Percentiles rank a stretch among this genome's conserved stretches.
Conservation (phyloP, 169 alveolate species). For the Neospora caninum region DNA sequence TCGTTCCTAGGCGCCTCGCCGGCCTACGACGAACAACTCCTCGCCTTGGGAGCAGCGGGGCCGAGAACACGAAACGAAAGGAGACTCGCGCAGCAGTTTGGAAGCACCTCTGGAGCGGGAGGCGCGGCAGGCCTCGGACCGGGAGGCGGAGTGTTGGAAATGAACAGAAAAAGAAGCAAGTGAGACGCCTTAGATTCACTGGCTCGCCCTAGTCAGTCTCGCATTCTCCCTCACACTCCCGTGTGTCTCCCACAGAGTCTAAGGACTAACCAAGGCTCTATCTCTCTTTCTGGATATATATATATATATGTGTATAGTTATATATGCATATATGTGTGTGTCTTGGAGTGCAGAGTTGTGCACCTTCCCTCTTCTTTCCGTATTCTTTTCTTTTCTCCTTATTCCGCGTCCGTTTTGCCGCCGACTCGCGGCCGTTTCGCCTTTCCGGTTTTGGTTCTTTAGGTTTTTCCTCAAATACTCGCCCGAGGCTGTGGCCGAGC, state of each 20-base stretch:
- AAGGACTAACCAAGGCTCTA: no score
- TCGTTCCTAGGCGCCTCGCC: neutral
- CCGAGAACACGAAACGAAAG: slow-evolving; percentile 9
- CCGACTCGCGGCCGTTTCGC: neutral
- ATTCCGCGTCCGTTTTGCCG: neutral
- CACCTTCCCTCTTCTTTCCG: neutral
- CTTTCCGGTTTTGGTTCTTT: neutral
- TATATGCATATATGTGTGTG: neutral
- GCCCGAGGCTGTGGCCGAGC: slow-evolving; percentile 13
- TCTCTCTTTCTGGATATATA: no score
- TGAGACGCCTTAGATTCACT: neutral
- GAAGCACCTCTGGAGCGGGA: neutral
- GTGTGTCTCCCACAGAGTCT: no score
- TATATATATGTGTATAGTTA: neutral
- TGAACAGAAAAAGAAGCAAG: neutral
- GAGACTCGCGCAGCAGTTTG: neutral
- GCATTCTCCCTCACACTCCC: no score
- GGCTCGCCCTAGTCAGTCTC: neutral
- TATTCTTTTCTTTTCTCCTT: neutral
- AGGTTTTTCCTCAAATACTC: slow-evolving; percentile 14
- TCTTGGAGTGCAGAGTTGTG: no score
- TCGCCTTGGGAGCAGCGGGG: neutral
- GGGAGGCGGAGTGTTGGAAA: neutral
- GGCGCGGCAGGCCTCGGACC: neutral
- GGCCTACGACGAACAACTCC: neutral